These are phyloP conservation scores for Eutrema japonicum DNA, from an alignment of 345 rosid genomes.

Conservation along the genomic window DNA sequence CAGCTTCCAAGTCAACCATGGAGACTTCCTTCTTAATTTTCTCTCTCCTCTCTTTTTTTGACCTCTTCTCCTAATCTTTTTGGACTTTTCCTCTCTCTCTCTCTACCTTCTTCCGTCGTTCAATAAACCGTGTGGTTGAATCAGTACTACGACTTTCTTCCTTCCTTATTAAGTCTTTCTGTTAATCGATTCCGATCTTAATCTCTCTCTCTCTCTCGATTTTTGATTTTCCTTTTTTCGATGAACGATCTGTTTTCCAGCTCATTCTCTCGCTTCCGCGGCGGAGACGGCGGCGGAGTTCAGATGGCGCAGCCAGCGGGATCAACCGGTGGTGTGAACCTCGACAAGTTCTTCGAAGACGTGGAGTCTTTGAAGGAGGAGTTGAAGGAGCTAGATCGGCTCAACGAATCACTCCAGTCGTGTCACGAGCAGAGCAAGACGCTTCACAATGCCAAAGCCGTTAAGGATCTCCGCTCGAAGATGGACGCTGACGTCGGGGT, in stretches of 20 bases:
- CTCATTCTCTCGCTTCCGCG: conserved; percentile 66
- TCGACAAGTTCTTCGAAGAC: conserved; percentile 83
- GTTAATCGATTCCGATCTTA: conserved; percentile 29
- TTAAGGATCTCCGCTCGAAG: conserved; percentile 68
- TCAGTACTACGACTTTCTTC: conserved; percentile 39
- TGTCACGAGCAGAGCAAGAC: conserved; percentile 93
- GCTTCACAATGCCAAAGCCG: conserved; percentile 73
- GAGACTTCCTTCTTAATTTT: conserved; percentile 20
- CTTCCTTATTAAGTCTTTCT: background rate
- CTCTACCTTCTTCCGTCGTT: background rate
- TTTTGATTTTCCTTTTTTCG: background rate
- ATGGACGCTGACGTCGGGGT: conserved; percentile 85
- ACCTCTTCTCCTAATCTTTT: conserved; percentile 26
- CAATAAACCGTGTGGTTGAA: conserved; percentile 30
- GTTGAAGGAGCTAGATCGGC: conserved; percentile 71
- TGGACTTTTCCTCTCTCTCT: conserved; percentile 23
- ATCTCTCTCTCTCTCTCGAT: conserved; percentile 8
- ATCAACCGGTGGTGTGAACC: conserved; percentile 63
- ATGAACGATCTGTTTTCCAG: conserved; percentile 89
- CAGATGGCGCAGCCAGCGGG: conserved; percentile 43
- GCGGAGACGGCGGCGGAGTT: conserved; percentile 41
- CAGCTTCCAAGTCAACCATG: conserved; percentile 40
- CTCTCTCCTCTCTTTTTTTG: conserved; percentile 29
- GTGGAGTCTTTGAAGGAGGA: conserved; percentile 85
- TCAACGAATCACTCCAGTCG: conserved; percentile 60